Conservation (phyloP, 768 basidiomycete species). For the Neoboletus magnificus region DNA sequence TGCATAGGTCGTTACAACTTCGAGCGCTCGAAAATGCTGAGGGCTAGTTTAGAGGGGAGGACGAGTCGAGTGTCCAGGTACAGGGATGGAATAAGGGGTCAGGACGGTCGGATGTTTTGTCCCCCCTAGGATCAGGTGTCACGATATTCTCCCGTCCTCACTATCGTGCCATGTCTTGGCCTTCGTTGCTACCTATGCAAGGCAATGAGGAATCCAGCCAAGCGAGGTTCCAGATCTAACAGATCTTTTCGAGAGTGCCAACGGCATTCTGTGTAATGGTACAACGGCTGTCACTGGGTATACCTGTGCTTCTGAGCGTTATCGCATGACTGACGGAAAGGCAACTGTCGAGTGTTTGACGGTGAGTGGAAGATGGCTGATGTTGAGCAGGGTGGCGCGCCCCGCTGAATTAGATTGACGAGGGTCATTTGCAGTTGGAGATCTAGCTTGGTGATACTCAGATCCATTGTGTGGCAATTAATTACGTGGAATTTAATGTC, state of each 20-base stretch:
- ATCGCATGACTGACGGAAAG: neutral
- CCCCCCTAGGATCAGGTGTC: neutral
- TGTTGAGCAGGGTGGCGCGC: neutral
- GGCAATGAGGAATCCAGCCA: neutral
- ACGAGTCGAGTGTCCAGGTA: neutral
- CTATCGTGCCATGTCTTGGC: neutral
- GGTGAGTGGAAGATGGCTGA: neutral
- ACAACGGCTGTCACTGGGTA: neutral
- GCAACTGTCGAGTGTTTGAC: neutral
- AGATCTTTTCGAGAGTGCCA: neutral
- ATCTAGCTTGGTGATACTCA: neutral
- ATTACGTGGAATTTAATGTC: neutral
- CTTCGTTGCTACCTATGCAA: neutral
- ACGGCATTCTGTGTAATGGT: neutral
- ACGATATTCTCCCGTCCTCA: neutral
- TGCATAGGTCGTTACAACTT: neutral
- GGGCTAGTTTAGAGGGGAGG: neutral
- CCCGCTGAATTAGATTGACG: neutral
- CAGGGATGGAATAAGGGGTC: neutral
- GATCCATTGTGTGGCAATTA: neutral
- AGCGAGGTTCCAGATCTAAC: neutral
- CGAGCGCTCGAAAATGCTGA: neutral
- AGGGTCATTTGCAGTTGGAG: neutral
- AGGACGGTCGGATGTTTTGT: neutral
- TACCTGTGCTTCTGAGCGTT: neutral